A percentile compares a stretch with the other conserved stretches of the same genome.
These are phyloP conservation scores for Fraxinus cuspidata DNA, from an alignment of 257 asterid genomes.

Conservation along the genomic window DNA sequence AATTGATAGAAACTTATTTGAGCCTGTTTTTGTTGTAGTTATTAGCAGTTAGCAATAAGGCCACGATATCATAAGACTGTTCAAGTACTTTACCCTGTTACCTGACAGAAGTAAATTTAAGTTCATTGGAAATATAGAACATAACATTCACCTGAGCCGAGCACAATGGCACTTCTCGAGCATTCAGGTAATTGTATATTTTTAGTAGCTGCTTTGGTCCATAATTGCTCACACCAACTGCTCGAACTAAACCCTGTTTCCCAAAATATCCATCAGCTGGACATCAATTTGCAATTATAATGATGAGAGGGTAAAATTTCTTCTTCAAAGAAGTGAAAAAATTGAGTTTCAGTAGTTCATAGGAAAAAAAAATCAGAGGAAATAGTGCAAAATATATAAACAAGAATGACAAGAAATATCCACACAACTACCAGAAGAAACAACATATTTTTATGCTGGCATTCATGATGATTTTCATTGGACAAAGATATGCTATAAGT, in stretches of 20 bases:
- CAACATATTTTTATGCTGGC: constrained; percentile 5
- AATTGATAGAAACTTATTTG: background rate
- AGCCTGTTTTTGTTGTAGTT: background rate
- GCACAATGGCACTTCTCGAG: constrained; percentile 83
- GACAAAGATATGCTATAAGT: constrained; percentile 9
- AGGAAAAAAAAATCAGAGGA: background rate
- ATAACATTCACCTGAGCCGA: constrained; percentile 71
- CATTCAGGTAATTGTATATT: constrained; percentile 68
- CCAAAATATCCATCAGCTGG: background rate
- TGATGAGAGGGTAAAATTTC: background rate
- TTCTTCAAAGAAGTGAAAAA: background rate
- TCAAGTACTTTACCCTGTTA: background rate
- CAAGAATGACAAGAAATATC: background rate
- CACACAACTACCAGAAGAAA: background rate
- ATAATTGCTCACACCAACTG: constrained; percentile 96
- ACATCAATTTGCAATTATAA: background rate
- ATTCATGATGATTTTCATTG: background rate
- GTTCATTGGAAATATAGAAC: background rate
- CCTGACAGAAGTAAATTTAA: background rate
- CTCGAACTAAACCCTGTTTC: constrained; percentile 79
- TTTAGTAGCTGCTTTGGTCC: constrained; percentile 92
- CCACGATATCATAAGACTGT: background rate
- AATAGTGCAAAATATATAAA: background rate
- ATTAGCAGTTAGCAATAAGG: background rate
- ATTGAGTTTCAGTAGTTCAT: background rate